Evolutionary conservation across 345 rosid species (phyloP).

Genomic region (Citrus maxima): DNA sequence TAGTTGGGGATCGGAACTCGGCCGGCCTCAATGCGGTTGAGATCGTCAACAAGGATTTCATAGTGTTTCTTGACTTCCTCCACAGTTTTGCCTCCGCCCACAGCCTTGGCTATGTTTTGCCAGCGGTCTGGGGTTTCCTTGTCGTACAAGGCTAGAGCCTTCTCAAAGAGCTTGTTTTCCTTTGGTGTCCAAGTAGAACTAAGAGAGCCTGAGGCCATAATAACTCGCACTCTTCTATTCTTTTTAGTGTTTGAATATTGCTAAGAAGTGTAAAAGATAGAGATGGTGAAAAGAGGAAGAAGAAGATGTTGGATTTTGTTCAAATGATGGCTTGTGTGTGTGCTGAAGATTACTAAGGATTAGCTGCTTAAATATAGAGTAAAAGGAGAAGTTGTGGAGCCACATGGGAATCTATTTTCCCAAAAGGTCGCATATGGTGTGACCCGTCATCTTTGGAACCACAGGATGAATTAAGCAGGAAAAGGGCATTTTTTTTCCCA

Average conservation of each 20-base stretch:
- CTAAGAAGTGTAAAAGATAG: neutral
- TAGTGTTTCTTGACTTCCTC: conserved; percentile 53
- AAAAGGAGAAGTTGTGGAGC: conserved; percentile 18
- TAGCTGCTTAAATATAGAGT: conserved; percentile 15
- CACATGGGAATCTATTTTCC: conserved; percentile 24
- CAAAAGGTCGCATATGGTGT: conserved; percentile 9
- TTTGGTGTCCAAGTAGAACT: conserved; percentile 39
- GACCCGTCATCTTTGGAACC: conserved; percentile 30
- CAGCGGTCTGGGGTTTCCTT: conserved; percentile 58
- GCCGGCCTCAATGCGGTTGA: conserved; percentile 52
- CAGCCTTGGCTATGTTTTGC: conserved; percentile 51
- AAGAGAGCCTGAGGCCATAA: conserved; percentile 40
- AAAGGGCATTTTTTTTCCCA: too few species aligned
- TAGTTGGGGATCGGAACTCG: conserved; percentile 52
- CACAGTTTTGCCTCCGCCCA: conserved; percentile 46
- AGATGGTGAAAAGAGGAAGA: neutral
- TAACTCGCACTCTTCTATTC: neutral
- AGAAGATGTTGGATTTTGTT: neutral
- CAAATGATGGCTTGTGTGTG: neutral
- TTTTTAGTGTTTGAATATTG: too few species aligned
- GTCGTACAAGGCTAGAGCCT: conserved; percentile 48
- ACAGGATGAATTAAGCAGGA: neutral
- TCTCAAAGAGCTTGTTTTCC: conserved; percentile 53
- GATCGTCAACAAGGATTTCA: conserved; percentile 41
- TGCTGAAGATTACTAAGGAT: neutral